Percentiles rank a stretch among this genome's conserved stretches.
phyloP scores from a whole-genome alignment of 148 eudicot genomes.

The Rhododendron simsii region DNA sequence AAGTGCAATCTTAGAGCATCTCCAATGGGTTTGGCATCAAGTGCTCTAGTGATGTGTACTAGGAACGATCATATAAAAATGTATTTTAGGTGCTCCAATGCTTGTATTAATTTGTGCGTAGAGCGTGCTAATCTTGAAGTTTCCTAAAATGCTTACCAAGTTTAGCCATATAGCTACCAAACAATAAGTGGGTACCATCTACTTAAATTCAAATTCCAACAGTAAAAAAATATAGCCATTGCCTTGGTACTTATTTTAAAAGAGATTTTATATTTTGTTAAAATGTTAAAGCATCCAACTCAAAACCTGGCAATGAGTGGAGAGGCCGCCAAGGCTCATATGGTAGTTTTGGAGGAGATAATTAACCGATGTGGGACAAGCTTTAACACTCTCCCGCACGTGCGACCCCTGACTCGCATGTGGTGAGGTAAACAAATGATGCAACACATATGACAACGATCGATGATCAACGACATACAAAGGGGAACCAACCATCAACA shows the following conservation, averaged over 20 bases:
- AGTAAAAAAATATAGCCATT: not conserved
- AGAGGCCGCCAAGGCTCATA: too few relatives aligned
- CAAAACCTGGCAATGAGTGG: too few relatives aligned
- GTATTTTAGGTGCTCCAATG: not conserved
- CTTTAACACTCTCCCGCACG: too few relatives aligned
- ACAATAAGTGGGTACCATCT: not conserved
- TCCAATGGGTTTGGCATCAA: not conserved
- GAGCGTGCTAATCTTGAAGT: not conserved
- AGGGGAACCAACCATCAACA: too few relatives aligned
- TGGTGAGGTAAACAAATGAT: too few relatives aligned
- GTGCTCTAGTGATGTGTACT: not conserved
- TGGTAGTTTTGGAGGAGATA: too few relatives aligned
- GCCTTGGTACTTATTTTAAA: not conserved
- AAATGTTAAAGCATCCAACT: too few relatives aligned
- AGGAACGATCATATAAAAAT: not conserved
- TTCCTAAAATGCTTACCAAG: not conserved
- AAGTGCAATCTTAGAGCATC: not conserved
- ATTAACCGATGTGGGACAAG: too few relatives aligned
- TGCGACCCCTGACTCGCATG: too few relatives aligned
- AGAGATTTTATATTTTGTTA: not conserved
- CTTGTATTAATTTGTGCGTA: not conserved
- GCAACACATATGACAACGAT: too few relatives aligned
- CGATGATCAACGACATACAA: too few relatives aligned
- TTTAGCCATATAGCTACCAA: not conserved
- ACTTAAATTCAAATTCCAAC: not conserved